Evolutionary conservation across 768 basidiomycete species (phyloP), one percentile per base, ranked within the genome.

Genomic region (Suillus americanus): DNA sequence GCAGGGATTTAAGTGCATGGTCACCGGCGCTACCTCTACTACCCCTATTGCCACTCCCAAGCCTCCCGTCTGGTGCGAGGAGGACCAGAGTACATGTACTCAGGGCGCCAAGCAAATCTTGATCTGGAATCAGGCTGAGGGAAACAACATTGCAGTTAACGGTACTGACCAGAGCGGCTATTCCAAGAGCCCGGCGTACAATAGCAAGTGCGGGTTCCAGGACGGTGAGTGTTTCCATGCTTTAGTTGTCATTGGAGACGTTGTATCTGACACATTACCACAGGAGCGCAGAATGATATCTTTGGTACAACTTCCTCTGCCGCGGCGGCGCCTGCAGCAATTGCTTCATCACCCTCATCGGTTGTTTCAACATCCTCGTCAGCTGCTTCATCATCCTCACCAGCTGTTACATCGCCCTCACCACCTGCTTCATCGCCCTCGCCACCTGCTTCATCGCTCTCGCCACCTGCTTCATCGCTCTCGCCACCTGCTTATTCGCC

Each of bases 21-120:
- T 86, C 18, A 81, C 82, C 0, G 76, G 76, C 10, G 76, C 84
- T 3, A 82, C 72, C 2, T 73, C 76, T 38, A 81, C 69, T 18
- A 76, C 72, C 0, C 77, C 81, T 16, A 63, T 86, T 13, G 82
- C 79, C 16, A 56, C 74, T 0, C 73, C 80, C 7, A 76, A 84
- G 64, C 78, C 85, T 13, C 77, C 84, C 2, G 78, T 81, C 4
- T 86, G 84, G 84, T 86, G 85, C 68, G 80, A 86, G 68, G 79
- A 77, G 48, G 74, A 85, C 62, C 71, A 74, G 5, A 69, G 68
- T 10, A 74, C 69, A 28, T 86, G 85, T 66, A 74, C 74, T 25
- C 74, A 79, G 66, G 85, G 84, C 50, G 76, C 85, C 3, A 85
- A 85, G 67, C 84, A 86, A 76, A 82, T 85, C 81, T 67, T 86